Percentiles rank a stretch among this genome's conserved stretches.
phyloP scores from a whole-genome alignment of 129 eudicot species.

The Lactuca saligna region DNA sequence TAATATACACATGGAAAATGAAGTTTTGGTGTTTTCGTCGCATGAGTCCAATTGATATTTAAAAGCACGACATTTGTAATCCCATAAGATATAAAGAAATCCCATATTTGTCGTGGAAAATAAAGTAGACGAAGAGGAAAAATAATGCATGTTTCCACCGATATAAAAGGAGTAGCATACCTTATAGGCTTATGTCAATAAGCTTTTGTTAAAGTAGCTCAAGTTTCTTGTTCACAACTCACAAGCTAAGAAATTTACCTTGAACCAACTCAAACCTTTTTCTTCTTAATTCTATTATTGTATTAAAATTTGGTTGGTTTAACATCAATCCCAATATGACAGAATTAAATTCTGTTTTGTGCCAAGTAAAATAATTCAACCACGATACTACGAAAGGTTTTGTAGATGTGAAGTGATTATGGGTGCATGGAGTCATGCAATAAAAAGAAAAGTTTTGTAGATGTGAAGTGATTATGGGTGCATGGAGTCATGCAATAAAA shows the following conservation, averaged over 20 bases:
- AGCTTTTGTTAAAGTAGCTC: not conserved
- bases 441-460: too few species aligned
- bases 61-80: constrained; percentile 1
- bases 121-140: not conserved
- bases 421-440: too few species aligned
- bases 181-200: not conserved
- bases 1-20: not conserved
- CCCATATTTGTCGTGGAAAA: constrained; percentile 4
- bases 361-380: too few species aligned
- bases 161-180: not conserved
- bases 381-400: too few species aligned
- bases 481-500: too few species aligned
- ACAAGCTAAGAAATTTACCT: not conserved
- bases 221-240: not conserved
- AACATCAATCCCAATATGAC: too few species aligned
- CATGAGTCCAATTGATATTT: not conserved
- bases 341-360: too few species aligned
- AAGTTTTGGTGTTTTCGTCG: not conserved
- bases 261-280: not conserved
- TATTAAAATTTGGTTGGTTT: too few species aligned
- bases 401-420: too few species aligned
- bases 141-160: constrained; percentile 24
- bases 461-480: too few species aligned
- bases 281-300: too few species aligned
- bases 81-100: constrained; percentile 14